Conservation (phyloP, 352 stramenopile genomes). For the Phytophthora parvispora region DNA sequence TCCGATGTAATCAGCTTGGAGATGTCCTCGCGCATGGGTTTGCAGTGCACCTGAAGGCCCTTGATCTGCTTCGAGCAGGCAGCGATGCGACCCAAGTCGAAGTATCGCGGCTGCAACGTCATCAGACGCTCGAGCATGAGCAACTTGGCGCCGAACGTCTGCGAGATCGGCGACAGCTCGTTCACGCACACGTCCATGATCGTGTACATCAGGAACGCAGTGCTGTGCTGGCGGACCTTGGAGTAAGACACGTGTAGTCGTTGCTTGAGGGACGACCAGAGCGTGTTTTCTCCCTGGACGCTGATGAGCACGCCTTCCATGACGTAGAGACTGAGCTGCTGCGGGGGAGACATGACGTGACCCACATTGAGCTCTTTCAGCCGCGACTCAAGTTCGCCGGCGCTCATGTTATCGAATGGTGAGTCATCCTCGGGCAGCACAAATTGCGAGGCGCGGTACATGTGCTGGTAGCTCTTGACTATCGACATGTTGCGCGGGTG, state of each 20-base stretch:
- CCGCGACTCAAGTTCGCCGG: slow-evolving; percentile 59
- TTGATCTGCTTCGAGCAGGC: slow-evolving; percentile 73
- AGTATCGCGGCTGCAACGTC: slow-evolving; percentile 50
- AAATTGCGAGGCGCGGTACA: slow-evolving; percentile 72
- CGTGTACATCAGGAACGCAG: slow-evolving; percentile 75
- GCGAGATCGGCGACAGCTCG: slow-evolving; percentile 74
- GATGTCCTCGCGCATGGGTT: slow-evolving; percentile 69
- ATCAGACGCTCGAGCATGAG: slow-evolving; percentile 73
- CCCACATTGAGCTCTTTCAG: slow-evolving; percentile 60
- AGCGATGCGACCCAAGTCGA: slow-evolving; percentile 62
- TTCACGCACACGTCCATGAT: slow-evolving; percentile 85
- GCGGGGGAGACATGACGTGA: slow-evolving; percentile 67
- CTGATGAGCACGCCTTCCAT: slow-evolving; percentile 74
- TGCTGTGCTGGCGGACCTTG: slow-evolving; percentile 79
- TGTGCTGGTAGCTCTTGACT: slow-evolving; percentile 71
- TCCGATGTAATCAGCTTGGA: slow-evolving; percentile 69
- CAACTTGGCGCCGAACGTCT: slow-evolving; percentile 74
- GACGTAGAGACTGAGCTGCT: slow-evolving; percentile 80
- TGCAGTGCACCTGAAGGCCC: slow-evolving; percentile 71
- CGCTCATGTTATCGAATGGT: slow-evolving; percentile 66
- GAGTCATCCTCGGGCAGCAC: slow-evolving; percentile 47
- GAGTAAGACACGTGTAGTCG: slow-evolving; percentile 80
- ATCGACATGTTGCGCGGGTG: slow-evolving; percentile 49
- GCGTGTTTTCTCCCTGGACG: slow-evolving; percentile 49
- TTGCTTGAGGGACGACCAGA: slow-evolving; percentile 64